Conservation (phyloP, 2,329 filamentous ascomycete genomes). For the Aspergillus costaricaensis region DNA sequence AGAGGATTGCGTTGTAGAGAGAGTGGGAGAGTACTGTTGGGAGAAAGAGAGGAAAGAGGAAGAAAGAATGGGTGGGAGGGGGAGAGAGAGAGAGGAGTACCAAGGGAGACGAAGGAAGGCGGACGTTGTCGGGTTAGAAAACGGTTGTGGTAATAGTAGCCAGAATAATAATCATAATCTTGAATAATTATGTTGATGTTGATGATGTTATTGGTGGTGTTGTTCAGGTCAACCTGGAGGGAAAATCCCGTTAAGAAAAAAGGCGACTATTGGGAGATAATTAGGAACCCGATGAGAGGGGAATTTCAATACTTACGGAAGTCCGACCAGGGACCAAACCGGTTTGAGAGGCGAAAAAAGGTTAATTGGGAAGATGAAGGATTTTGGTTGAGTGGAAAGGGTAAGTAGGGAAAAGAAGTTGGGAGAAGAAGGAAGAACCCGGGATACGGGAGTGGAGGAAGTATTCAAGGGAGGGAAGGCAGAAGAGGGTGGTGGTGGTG, state of each 20-base stretch:
- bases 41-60: constrained; percentile 16
- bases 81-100: constrained; percentile 6
- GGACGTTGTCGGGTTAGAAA: not conserved
- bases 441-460: not conserved
- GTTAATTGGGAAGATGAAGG: constrained; percentile 4
- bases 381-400: not conserved
- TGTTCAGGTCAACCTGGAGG: not conserved
- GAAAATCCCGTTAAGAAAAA: constrained; percentile 1
- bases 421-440: constrained; percentile 16
- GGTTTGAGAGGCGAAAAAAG: not conserved
- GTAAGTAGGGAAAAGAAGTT: constrained; percentile 5
- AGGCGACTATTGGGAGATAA: not conserved
- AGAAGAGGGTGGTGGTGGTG: constrained; percentile 3
- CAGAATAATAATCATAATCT: constrained; percentile 3
- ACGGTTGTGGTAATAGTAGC: constrained; percentile 1
- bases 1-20: constrained; percentile 7
- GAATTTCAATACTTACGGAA: not conserved
- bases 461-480: constrained; percentile 10
- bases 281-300: not conserved
- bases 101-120: constrained; percentile 1
- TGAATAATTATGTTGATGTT: not conserved
- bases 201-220: too few species aligned
- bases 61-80: constrained; percentile 19
- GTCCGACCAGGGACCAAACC: constrained; percentile 15
- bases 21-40: constrained; percentile 13